These are phyloP conservation scores for Trichoderma afroharzianum DNA, from an alignment of 2,329 filamentous ascomycete genomes.

Conservation along the genomic window DNA sequence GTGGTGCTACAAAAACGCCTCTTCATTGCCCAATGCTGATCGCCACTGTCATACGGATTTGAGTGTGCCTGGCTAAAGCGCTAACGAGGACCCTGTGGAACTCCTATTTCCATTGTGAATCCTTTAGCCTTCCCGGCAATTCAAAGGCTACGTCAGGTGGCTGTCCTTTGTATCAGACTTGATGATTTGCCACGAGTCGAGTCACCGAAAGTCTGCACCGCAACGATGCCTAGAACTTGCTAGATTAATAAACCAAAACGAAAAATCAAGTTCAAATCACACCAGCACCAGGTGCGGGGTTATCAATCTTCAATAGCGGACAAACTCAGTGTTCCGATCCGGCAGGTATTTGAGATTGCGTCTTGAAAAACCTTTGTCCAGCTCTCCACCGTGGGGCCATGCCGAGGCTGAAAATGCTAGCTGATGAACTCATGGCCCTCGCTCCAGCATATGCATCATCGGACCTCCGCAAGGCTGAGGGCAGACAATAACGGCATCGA, in stretches of 20 bases:
- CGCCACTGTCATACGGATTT: background rate
- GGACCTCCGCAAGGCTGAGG: background rate
- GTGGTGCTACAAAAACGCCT: background rate
- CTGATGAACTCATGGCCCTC: background rate
- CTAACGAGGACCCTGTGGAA: background rate
- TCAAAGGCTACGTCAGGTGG: background rate
- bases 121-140: background rate
- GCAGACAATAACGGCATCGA: background rate
- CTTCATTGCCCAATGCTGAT: background rate
- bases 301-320: background rate
- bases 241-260: background rate
- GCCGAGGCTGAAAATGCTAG: background rate
- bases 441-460: background rate
- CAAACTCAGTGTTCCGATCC: conserved; percentile 18
- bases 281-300: background rate
- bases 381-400: background rate
- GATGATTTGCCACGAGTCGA: background rate
- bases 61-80: background rate
- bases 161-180: background rate
- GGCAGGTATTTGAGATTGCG: background rate
- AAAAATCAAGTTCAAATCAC: background rate
- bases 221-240: background rate
- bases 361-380: background rate
- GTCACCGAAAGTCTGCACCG: background rate
- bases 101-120: background rate